Evolutionary conservation across 2,329 filamentous ascomycete species (phyloP).

Genomic region (Ophiostoma pallidulum): DNA sequence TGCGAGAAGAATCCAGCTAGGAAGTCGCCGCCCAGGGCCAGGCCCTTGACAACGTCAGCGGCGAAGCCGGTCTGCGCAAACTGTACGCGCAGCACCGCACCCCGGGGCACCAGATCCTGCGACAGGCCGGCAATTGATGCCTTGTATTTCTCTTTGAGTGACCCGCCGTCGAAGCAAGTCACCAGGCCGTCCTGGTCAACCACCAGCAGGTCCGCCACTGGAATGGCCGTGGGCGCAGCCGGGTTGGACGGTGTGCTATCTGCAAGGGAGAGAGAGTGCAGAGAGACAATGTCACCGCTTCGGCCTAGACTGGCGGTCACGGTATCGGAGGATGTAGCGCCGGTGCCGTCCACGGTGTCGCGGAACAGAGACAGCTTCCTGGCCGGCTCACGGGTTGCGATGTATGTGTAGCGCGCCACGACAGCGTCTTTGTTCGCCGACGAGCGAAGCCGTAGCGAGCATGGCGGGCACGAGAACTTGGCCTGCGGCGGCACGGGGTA

Average conservation of each 20-base stretch:
- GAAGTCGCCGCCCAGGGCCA: constrained; percentile 47
- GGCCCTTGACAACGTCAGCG: constrained; percentile 41
- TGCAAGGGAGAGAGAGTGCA: constrained; percentile 26
- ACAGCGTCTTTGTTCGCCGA: constrained; percentile 32
- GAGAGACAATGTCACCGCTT: constrained; percentile 32
- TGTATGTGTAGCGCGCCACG: constrained; percentile 51
- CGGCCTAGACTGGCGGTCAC: constrained; percentile 30
- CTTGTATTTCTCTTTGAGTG: constrained; percentile 38
- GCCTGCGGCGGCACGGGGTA: constrained; percentile 59
- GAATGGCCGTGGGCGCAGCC: background rate
- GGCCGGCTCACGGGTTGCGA: constrained; percentile 41
- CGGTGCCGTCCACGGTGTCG: constrained; percentile 42
- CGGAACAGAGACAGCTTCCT: constrained; percentile 50
- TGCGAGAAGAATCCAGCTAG: constrained; percentile 42
- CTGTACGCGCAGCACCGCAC: constrained; percentile 35
- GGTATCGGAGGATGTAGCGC: constrained; percentile 43
- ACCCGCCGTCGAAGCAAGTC: constrained; percentile 50
- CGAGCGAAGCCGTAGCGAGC: constrained; percentile 46
- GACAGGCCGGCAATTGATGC: constrained; percentile 33
- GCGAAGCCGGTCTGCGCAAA: constrained; percentile 37
- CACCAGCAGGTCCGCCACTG: constrained; percentile 37
- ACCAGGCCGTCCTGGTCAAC: constrained; percentile 54
- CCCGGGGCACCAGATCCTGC: constrained; percentile 29
- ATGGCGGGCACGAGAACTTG: constrained; percentile 52
- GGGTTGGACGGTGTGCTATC: background rate